These are phyloP conservation scores for Lolium perenne DNA, from an alignment of 176 grass and related monocot species.

Conservation along the genomic window DNA sequence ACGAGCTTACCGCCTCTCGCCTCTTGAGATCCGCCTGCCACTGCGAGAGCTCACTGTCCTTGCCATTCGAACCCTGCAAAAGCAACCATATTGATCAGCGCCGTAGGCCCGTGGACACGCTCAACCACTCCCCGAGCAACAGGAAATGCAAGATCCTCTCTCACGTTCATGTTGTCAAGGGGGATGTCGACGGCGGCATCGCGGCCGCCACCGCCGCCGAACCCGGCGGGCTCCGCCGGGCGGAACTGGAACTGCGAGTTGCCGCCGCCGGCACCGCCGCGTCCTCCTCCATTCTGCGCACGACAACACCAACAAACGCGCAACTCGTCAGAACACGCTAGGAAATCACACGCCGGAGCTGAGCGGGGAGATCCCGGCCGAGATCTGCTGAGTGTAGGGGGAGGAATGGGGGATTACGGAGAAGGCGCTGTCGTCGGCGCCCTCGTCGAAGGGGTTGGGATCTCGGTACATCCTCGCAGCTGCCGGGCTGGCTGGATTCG, in stretches of 20 bases:
- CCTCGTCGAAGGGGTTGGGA: constrained; percentile 88
- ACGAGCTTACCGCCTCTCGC: constrained; percentile 62
- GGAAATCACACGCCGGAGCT: constrained; percentile 26
- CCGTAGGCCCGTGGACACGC: background rate
- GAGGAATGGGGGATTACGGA: constrained; percentile 41
- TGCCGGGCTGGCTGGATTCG: constrained; percentile 1
- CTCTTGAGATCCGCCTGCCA: constrained; percentile 84
- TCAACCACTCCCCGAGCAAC: background rate
- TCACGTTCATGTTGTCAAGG: constrained; percentile 74
- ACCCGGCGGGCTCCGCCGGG: constrained; percentile 53
- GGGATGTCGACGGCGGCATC: constrained; percentile 68
- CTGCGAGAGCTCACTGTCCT: constrained; percentile 68
- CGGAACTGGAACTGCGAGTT: constrained; percentile 58
- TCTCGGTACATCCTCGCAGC: constrained; percentile 70
- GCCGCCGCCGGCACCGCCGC: constrained; percentile 22
- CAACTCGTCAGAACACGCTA: background rate
- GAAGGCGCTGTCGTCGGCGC: constrained; percentile 73
- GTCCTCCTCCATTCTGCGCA: constrained; percentile 67
- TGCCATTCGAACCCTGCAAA: constrained; percentile 64
- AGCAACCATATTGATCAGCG: constrained; percentile 17
- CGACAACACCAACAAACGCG: constrained; percentile 32
- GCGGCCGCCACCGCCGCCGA: constrained; percentile 48
- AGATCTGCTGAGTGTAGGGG: constrained; percentile 39
- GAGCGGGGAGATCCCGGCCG: constrained; percentile 32
- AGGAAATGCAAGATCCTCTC: constrained; percentile 10